Percentiles rank a stretch among this genome's conserved stretches.
These are phyloP conservation scores for Ailanthus altissimus DNA, from an alignment of 345 rosid genomes.

Conservation along the genomic window DNA sequence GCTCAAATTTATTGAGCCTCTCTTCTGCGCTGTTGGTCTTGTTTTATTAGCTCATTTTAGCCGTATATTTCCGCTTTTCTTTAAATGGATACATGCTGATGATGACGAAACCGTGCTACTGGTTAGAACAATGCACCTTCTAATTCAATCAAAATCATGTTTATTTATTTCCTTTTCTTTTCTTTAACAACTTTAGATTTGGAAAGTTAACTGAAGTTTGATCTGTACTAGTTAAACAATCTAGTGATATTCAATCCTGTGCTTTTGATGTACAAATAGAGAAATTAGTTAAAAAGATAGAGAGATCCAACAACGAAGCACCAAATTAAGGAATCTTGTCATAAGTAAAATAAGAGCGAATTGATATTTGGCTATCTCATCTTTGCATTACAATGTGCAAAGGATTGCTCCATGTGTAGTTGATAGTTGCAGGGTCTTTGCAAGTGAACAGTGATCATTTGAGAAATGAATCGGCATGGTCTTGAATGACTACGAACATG, in stretches of 20 bases:
- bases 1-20: conserved; percentile 69
- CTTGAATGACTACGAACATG: too few relatives aligned
- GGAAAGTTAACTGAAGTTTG: background rate
- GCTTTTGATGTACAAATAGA: too few relatives aligned
- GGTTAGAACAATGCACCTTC: conserved; percentile 41
- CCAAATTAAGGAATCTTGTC: background rate
- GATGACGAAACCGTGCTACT: conserved; percentile 75
- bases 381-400: too few relatives aligned
- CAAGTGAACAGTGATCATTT: too few relatives aligned
- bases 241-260: background rate
- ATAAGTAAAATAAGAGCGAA: background rate
- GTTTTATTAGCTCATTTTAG: conserved; percentile 76
- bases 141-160: background rate
- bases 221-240: background rate
- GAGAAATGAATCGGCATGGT: too few relatives aligned
- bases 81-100: conserved; percentile 85
- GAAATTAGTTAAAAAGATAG: background rate
- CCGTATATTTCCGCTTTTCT: conserved; percentile 75
- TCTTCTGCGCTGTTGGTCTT: conserved; percentile 62
- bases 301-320: too few relatives aligned
- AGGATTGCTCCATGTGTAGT: too few relatives aligned
- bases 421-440: too few relatives aligned
- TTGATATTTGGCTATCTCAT: too few relatives aligned
- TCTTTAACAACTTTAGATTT: background rate
- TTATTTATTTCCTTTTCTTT: background rate